Percentiles rank a stretch among this genome's conserved stretches.
Evolutionary conservation across 805 yeast genomes (phyloP).

Genomic region (Yamadazyma olivae): DNA sequence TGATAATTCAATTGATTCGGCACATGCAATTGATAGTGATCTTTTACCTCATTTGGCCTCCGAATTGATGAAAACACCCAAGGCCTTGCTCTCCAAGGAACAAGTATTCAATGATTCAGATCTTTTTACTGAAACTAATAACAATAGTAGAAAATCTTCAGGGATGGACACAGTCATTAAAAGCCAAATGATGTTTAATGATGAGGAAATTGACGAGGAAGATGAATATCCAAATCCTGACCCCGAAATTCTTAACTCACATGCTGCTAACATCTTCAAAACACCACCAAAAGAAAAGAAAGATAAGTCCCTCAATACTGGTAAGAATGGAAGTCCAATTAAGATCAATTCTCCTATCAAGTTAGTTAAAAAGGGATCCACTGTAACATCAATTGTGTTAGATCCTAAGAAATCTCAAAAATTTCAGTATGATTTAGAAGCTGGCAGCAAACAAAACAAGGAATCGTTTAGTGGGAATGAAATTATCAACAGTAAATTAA

Average conservation of each 20-base stretch:
- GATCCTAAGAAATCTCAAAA: constrained; percentile 5
- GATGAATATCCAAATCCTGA: constrained; percentile 32
- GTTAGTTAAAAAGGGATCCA: constrained; percentile 26
- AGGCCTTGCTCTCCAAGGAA: constrained; percentile 25
- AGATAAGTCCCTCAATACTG: neutral
- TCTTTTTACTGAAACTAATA: constrained; percentile 8
- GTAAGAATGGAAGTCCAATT: constrained; percentile 23
- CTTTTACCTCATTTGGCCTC: constrained; percentile 38
- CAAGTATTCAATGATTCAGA: constrained; percentile 26
- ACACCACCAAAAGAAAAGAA: constrained; percentile 23
- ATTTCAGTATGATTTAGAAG: neutral
- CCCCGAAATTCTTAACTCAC: constrained; percentile 23
- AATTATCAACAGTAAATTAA: constrained; percentile 20
- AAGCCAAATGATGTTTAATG: constrained; percentile 4
- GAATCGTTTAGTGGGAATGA: constrained; percentile 16
- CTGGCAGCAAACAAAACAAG: neutral
- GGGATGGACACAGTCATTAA: constrained; percentile 11
- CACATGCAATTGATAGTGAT: constrained; percentile 7
- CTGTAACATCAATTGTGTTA: constrained; percentile 20
- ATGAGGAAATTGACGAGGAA: constrained; percentile 2
- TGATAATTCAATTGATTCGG: constrained; percentile 15
- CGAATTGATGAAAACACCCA: constrained; percentile 28
- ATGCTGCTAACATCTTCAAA: constrained; percentile 18
- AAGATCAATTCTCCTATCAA: constrained; percentile 36
- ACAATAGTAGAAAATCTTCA: constrained; percentile 1